Conservation (phyloP, 306 rosid species). For the Dalbergia cochinchinensis region DNA sequence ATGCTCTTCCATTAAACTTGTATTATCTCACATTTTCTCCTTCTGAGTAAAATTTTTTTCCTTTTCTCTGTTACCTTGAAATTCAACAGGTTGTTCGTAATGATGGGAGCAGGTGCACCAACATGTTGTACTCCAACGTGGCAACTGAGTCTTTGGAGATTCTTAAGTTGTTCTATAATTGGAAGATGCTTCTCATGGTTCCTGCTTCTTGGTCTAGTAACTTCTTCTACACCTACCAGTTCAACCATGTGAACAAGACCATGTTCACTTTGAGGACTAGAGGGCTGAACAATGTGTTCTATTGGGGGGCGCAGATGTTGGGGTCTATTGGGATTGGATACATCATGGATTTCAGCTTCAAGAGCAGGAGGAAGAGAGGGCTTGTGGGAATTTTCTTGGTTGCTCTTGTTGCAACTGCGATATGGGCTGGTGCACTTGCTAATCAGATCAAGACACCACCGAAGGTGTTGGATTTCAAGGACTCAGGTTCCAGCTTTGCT, state of each 20-base stretch:
- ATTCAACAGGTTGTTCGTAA: slow-evolving; percentile 56
- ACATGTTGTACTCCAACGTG: slow-evolving; percentile 67
- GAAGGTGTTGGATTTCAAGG: slow-evolving; percentile 70
- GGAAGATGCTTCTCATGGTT: slow-evolving; percentile 85
- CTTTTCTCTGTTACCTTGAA: too few relatives aligned
- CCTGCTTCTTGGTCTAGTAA: slow-evolving; percentile 92
- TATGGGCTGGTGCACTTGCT: slow-evolving; percentile 89
- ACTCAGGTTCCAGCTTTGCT: slow-evolving; percentile 59
- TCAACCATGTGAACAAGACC: slow-evolving; percentile 75
- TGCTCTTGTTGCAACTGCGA: slow-evolving; percentile 61
- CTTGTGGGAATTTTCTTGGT: slow-evolving; percentile 68
- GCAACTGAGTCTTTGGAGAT: slow-evolving; percentile 62
- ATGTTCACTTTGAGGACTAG: slow-evolving; percentile 86
- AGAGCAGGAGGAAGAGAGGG: slow-evolving; percentile 81
- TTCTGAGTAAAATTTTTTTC: too few relatives aligned
- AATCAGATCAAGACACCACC: slow-evolving; percentile 64
- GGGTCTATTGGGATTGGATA: slow-evolving; percentile 86
- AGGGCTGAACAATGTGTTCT: slow-evolving; percentile 86
- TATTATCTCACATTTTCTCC: too few relatives aligned
- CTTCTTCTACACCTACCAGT: slow-evolving; percentile 86
- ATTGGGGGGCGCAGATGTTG: slow-evolving; percentile 97
- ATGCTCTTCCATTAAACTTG: too few relatives aligned
- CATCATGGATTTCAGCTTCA: slow-evolving; percentile 82
- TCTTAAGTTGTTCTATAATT: slow-evolving; percentile 62
- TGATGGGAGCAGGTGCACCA: slow-evolving; percentile 75